Evolutionary conservation across 352 stramenopile species (phyloP), one percentile per base, ranked within the genome.

Genomic region (Phytophthora tentaculata): DNA sequence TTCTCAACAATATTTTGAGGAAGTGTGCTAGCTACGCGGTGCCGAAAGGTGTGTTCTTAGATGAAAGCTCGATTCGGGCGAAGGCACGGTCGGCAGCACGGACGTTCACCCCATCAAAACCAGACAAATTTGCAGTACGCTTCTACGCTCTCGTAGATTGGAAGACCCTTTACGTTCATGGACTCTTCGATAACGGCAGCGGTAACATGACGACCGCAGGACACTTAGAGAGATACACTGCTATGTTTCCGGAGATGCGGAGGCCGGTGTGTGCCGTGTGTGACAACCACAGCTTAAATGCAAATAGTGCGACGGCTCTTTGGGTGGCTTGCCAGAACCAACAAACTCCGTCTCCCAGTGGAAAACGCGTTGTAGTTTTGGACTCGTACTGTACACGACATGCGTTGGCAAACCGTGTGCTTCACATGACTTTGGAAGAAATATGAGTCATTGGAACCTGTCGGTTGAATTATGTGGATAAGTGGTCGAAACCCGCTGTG

Each of bases 311-410:
- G 9, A 23, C 37, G 13, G 37, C 23, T 3, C 37, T 60, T 16
- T 49, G 53, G 53, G 53, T 50, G 2, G 37, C 37, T 17, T 37
- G 13, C 13, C 53, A 60, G 16, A 49, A 60, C 10, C 53, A 60
- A 12, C 35, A 60, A 28, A 13, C 50, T 26, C 16, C 35, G 2
- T 9, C 20, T 12, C 14, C 53, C 8, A 60, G 35, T 41, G 53
- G 53, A 1, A 60, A 60, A 16, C 37, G 53, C 8, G 37, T 50
- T 13, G 37, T 60, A 2, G 16, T 35, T 8, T 50, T 60, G 37
- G 53, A 49, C 17, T 49, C 53, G 3, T 60, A 41, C 16, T 60
- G 50, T 10, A 50, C 19, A 17, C 53, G 53, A 0, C 37, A 60
- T 60, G 29, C 26, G 13, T 23, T 58, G 12, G 52, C 32, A 4